A percentile compares a stretch with the other conserved stretches of the same genome.
These are phyloP conservation scores for Xylaria castorea DNA, from an alignment of 495 filamentous ascomycete genomes.

Conservation along the genomic window DNA sequence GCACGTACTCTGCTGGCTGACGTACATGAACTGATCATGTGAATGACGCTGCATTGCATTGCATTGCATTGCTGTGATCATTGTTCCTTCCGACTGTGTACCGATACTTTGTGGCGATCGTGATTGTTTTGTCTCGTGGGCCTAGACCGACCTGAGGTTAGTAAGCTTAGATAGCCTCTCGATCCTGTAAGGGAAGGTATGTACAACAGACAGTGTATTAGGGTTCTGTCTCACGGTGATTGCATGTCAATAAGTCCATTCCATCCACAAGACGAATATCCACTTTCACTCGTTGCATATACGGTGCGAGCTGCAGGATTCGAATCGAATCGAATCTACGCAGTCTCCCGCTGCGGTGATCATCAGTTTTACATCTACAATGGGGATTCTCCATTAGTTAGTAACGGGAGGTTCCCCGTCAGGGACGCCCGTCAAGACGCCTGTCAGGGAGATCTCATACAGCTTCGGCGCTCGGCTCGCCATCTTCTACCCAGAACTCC, in stretches of 20 bases:
- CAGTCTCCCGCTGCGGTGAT: neutral
- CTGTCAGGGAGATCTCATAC: neutral
- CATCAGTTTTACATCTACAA: neutral
- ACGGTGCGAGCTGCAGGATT: constrained; percentile 4
- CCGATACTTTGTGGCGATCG: neutral
- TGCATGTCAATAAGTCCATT: neutral
- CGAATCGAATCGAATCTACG: neutral
- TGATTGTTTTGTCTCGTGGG: neutral
- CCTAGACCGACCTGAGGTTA: neutral
- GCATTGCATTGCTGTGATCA: neutral
- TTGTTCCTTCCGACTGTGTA: neutral
- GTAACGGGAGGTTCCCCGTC: neutral
- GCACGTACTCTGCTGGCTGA: neutral
- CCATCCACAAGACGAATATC: neutral
- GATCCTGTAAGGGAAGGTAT: neutral
- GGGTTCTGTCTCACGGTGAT: neutral
- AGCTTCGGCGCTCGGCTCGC: neutral
- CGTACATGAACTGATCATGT: neutral
- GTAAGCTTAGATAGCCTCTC: neutral
- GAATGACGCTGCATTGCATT: neutral
- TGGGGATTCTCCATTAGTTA: neutral
- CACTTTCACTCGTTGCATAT: neutral
- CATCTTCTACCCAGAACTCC: neutral
- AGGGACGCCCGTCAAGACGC: neutral
- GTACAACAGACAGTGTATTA: neutral